Percentiles rank a stretch among this genome's conserved stretches.
Evolutionary conservation across 2,329 filamentous ascomycete genomes (phyloP).

Genomic region (Colletotrichum sublineola): DNA sequence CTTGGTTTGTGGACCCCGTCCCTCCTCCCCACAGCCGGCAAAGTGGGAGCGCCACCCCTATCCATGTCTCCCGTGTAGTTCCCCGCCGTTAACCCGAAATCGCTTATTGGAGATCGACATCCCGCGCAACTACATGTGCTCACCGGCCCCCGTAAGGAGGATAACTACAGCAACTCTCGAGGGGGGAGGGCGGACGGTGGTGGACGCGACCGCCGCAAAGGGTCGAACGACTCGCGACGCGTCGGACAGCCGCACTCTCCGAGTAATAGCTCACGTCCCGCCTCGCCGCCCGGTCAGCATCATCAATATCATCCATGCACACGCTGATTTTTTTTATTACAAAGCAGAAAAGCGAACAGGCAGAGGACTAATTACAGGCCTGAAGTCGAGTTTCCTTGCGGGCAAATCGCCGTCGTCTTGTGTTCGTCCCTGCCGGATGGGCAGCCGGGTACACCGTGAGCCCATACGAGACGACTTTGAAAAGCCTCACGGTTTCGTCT

Average conservation of each 20-base stretch:
- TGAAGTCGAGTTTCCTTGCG: too few relatives aligned
- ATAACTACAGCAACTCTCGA: not conserved
- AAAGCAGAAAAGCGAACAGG: not conserved
- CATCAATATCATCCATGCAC: not conserved
- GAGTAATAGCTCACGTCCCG: not conserved
- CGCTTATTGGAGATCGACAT: not conserved
- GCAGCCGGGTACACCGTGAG: not conserved
- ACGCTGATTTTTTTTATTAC: not conserved
- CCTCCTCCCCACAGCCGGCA: not conserved
- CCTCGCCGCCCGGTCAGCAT: not conserved
- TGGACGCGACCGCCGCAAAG: too few relatives aligned
- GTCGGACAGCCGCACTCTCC: too few relatives aligned
- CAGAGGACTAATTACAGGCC: too few relatives aligned
- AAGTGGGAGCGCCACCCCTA: not conserved
- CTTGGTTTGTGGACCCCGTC: too few relatives aligned
- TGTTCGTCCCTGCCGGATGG: too few relatives aligned
- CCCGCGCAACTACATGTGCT: not conserved
- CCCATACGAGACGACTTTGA: not conserved
- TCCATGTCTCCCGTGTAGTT: too few relatives aligned
- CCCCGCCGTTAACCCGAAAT: not conserved
- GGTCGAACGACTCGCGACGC: too few relatives aligned
- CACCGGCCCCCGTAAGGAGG: not conserved
- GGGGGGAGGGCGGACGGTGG: too few relatives aligned
- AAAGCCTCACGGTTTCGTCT: not conserved
- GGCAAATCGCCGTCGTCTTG: too few relatives aligned